Conservation (phyloP, 805 yeast species). For the Wickerhamiella shivajii region DNA sequence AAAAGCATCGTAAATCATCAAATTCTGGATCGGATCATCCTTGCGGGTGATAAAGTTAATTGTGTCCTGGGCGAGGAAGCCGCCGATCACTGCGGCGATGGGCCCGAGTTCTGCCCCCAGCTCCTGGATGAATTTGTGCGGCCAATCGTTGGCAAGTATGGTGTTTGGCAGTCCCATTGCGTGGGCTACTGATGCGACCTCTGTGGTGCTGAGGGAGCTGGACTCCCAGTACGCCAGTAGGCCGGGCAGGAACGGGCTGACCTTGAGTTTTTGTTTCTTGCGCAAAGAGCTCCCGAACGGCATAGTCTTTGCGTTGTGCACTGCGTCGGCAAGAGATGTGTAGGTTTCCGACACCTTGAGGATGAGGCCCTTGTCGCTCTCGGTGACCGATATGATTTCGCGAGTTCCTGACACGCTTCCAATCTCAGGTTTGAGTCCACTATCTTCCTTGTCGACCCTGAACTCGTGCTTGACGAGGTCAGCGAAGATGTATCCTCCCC, state of each 20-base stretch:
- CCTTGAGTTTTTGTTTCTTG: conserved; percentile 28
- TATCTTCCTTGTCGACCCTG: conserved; percentile 15
- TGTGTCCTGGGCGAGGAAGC: conserved; percentile 78
- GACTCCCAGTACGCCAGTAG: conserved; percentile 41
- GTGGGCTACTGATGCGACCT: conserved; percentile 19
- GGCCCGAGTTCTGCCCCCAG: conserved; percentile 57
- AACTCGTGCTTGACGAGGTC: conserved; percentile 55
- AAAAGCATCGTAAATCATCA: conserved; percentile 60
- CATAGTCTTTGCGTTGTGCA: conserved; percentile 10
- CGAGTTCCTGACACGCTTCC: conserved; percentile 35
- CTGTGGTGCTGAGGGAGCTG: conserved; percentile 17
- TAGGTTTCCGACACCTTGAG: conserved; percentile 21
- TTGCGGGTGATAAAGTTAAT: conserved; percentile 65
- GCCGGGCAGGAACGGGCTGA: conserved; percentile 45
- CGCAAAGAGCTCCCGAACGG: conserved; percentile 13
- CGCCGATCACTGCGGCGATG: conserved; percentile 77
- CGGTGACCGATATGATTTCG: conserved; percentile 29
- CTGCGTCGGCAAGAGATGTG: conserved; percentile 13
- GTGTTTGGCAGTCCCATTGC: conserved; percentile 33
- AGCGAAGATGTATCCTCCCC: conserved; percentile 67
- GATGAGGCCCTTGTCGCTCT: conserved; percentile 25
- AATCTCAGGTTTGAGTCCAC: conserved; percentile 28
- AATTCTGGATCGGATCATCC: conserved; percentile 71
- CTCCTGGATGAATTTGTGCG: conserved; percentile 21
- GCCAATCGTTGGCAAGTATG: conserved; percentile 29